Evolutionary conservation across 2,329 filamentous ascomycete genomes (phyloP).

Genomic region (Nigrospora oryzae): DNA sequence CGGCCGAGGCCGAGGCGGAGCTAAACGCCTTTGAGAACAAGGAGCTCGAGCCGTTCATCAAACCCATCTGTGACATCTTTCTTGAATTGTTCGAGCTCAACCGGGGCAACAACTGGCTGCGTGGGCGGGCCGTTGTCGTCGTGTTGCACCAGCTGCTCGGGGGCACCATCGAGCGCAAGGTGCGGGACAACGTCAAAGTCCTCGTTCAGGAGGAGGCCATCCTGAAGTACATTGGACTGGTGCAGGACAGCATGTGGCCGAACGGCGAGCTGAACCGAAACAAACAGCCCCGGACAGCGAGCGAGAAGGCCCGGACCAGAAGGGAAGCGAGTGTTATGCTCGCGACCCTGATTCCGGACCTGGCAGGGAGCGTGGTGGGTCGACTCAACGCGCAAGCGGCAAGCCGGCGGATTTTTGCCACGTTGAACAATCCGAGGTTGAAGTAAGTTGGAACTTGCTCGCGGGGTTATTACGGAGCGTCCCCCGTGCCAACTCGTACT

Average conservation of each 20-base stretch:
- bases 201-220: slow-evolving; percentile 72
- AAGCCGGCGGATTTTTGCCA: slow-evolving; percentile 80
- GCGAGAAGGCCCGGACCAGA: slow-evolving; percentile 71
- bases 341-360: slow-evolving; percentile 79
- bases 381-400: slow-evolving; percentile 85
- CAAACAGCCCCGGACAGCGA: slow-evolving; percentile 49
- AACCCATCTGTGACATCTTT: slow-evolving; percentile 96
- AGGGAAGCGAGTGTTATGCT: slow-evolving; percentile 86
- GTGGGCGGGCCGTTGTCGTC: slow-evolving; percentile 89
- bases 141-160: slow-evolving; percentile 93
- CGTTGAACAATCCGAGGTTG: slow-evolving; percentile 80
- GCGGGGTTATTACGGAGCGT: neutral
- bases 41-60: slow-evolving; percentile 90
- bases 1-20: slow-evolving; percentile 84
- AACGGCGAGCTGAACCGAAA: slow-evolving; percentile 46
- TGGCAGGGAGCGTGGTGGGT: slow-evolving; percentile 89
- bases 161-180: slow-evolving; percentile 91
- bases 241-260: slow-evolving; percentile 79
- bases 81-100: slow-evolving; percentile 93
- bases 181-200: slow-evolving; percentile 72
- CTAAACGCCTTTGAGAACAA: slow-evolving; percentile 86
- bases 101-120: slow-evolving; percentile 92
- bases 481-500: neutral
- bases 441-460: slow-evolving; percentile 54
- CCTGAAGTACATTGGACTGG: slow-evolving; percentile 62